Evolutionary conservation across 2,329 filamentous ascomycete species (phyloP).

Genomic region (Calonectria crousiana): DNA sequence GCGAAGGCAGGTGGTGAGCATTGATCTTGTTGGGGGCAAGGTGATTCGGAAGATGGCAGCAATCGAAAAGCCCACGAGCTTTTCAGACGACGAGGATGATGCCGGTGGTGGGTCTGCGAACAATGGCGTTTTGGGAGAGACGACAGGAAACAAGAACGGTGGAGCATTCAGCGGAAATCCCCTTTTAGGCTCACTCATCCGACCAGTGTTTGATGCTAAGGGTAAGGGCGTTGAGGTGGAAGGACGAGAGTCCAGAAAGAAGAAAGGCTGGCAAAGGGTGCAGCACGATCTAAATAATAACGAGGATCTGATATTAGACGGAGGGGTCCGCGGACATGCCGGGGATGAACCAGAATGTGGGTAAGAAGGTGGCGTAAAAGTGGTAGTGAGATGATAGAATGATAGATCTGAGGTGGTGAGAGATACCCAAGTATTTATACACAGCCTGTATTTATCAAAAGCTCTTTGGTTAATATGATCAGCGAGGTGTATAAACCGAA

Average conservation of each 20-base stretch:
- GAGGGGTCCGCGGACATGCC: constrained; percentile 61
- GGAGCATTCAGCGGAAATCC: constrained; percentile 79
- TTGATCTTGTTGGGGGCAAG: constrained; percentile 83
- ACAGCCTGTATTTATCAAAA: not conserved
- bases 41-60: constrained; percentile 80
- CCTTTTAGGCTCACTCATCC: constrained; percentile 73
- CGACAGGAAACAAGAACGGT: constrained; percentile 48
- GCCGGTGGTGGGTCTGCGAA: constrained; percentile 45
- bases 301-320: constrained; percentile 69
- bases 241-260: constrained; percentile 57
- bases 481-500: not conserved
- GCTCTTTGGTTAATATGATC: not conserved
- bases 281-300: constrained; percentile 72
- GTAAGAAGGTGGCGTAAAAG: constrained; percentile 15
- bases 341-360: constrained; percentile 56
- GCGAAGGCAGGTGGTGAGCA: constrained; percentile 83
- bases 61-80: constrained; percentile 68
- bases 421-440: not conserved
- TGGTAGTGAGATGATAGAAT: not conserved
- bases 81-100: constrained; percentile 57
- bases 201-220: constrained; percentile 69
- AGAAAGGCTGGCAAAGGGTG: constrained; percentile 68
- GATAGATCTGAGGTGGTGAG: constrained; percentile 1
- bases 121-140: constrained; percentile 49
- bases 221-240: constrained; percentile 59